Evolutionary conservation across 2,329 filamentous ascomycete species (phyloP), one percentile per base, ranked within the genome.

Genomic region (Colletotrichum siamense): DNA sequence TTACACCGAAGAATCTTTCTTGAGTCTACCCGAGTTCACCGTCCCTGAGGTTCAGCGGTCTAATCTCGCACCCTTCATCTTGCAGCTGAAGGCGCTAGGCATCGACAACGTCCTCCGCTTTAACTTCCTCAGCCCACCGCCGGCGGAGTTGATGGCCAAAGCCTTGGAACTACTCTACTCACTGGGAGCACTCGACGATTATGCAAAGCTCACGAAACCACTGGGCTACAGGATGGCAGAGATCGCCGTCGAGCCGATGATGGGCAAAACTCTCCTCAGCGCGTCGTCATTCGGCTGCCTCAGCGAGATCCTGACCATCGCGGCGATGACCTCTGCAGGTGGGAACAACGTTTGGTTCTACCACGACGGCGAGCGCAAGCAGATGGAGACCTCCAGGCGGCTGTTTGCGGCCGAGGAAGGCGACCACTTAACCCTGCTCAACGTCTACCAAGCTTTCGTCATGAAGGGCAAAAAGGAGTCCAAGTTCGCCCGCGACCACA

Each of bases 71-170:
- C 95, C 96, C 0, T 93, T 96, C 4, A 91, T 99, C 52, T 89
- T 99, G 59, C 96, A 99, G 81, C 92, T 99, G 52, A 98, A 99
- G 85, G 96, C 97, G 2, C 89, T 99, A 2, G 97, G 97, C 0
- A 98, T 99, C 79, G 96, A 98, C 83, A 99, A 99, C 80, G 93
- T 99, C 39, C 92, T 95, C 7, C 93, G 95, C 6, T 99, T 99
- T 83, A 93, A 96, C 80, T 99, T 96, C 82, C 87, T 98, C 68
- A 96, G 95, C 5, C 89, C 95, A 4, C 97, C 97, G 13, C 96
- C 97, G 0, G 92, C 96, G 0, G 93, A 96, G 80, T 91, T 98
- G 34, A 91, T 99, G 84, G 92, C 94, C 59, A 95, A 96, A 77
- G 97, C 95, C 1, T 91, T 98, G 3, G 96, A 99, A 84, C 88